Evolutionary conservation across 1,139 yeast species (phyloP).

Genomic region (Pichia sp.): DNA sequence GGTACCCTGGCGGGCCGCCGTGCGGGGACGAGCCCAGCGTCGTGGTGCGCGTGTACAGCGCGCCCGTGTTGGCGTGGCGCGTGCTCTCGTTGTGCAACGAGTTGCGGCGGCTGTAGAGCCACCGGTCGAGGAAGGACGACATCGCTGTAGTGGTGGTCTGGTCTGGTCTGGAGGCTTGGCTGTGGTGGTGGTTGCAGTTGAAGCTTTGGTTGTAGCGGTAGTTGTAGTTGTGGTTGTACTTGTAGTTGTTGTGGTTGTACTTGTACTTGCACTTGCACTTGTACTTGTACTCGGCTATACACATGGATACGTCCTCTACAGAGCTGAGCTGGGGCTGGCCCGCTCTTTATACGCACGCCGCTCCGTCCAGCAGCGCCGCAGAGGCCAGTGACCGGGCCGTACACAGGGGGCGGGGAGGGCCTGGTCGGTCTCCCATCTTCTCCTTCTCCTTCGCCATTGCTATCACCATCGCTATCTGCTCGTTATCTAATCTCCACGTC

Average conservation of each 20-base stretch:
- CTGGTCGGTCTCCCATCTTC: background rate
- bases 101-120: conserved; percentile 24
- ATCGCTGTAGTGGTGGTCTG: too few species aligned
- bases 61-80: conserved; percentile 24
- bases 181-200: background rate
- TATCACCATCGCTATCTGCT: too few species aligned
- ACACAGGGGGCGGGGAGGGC: background rate
- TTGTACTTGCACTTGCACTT: background rate
- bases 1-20: conserved; percentile 8
- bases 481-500: background rate
- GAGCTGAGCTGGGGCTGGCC: too few species aligned
- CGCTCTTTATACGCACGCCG: too few species aligned
- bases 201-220: too few species aligned
- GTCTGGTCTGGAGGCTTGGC: background rate
- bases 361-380: too few species aligned
- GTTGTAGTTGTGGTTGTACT: background rate
- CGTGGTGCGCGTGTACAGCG: conserved; percentile 17
- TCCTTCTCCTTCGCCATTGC: too few species aligned
- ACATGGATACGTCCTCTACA: too few species aligned
- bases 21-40: conserved; percentile 6
- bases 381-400: too few species aligned
- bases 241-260: background rate
- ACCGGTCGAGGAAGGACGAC: conserved; percentile 30
- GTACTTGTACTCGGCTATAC: background rate
- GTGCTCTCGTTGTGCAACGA: conserved; percentile 16